A percentile compares a stretch with the other conserved stretches of the same genome.
These are phyloP conservation scores for Cryoendolithus antarcticus DNA, from an alignment of 2,329 filamentous ascomycete genomes.

Conservation along the genomic window DNA sequence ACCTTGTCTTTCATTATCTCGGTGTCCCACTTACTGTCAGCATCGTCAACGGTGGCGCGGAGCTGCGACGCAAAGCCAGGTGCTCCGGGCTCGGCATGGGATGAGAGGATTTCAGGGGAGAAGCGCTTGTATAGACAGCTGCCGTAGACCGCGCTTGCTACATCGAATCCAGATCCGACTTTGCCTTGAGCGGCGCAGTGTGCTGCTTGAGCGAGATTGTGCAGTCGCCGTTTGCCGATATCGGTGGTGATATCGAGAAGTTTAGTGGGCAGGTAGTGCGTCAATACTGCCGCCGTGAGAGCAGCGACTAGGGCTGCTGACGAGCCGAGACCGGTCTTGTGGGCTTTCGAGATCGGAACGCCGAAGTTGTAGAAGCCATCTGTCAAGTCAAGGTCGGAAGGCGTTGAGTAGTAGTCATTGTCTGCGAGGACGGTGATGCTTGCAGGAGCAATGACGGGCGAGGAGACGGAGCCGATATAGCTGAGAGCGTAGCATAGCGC, in stretches of 20 bases:
- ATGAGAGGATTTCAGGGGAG: constrained; percentile 60
- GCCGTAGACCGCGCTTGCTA: constrained; percentile 84
- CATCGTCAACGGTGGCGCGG: constrained; percentile 52
- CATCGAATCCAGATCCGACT: constrained; percentile 89
- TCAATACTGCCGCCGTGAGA: constrained; percentile 63
- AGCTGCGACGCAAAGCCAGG: constrained; percentile 58
- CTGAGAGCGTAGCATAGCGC: constrained; percentile 78
- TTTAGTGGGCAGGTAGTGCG: constrained; percentile 54
- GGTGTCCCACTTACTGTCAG: constrained; percentile 58
- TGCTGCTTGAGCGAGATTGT: constrained; percentile 86
- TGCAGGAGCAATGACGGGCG: constrained; percentile 49
- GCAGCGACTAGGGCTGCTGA: constrained; percentile 88
- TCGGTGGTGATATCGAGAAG: constrained; percentile 46
- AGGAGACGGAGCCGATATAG: constrained; percentile 51
- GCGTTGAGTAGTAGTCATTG: constrained; percentile 89
- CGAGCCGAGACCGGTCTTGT: constrained; percentile 93
- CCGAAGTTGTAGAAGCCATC: constrained; percentile 64
- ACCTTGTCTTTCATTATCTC: constrained; percentile 60
- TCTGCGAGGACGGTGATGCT: constrained; percentile 83
- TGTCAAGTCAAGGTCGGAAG: constrained; percentile 27
- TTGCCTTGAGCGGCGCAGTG: constrained; percentile 97
- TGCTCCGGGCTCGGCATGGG: constrained; percentile 53
- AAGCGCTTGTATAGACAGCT: constrained; percentile 89
- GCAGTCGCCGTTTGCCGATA: constrained; percentile 50
- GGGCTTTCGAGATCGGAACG: constrained; percentile 63